Conservation (phyloP, 2,329 filamentous ascomycete genomes). For the Penicillium sp. region DNA sequence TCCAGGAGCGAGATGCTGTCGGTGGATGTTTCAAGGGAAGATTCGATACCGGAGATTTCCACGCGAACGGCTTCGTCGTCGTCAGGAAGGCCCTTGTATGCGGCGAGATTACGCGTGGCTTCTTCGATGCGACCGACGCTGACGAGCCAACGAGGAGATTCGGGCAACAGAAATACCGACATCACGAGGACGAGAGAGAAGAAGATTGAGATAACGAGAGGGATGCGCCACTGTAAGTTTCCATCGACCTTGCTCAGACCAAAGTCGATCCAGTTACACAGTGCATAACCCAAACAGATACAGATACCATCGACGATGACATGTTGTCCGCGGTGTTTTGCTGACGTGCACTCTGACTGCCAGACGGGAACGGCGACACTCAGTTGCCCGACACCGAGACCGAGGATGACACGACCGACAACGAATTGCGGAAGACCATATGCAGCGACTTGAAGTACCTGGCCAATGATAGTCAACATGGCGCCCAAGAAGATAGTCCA, state of each 20-base stretch:
- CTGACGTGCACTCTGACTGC: conserved; percentile 47
- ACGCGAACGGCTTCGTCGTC: conserved; percentile 40
- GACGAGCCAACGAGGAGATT: conserved; percentile 27
- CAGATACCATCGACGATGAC: conserved; percentile 48
- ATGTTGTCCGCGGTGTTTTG: conserved; percentile 45
- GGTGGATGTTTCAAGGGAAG: conserved; percentile 42
- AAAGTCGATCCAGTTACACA: conserved; percentile 34
- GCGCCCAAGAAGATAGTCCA: conserved; percentile 45
- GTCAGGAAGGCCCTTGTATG: conserved; percentile 42
- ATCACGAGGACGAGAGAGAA: conserved; percentile 22
- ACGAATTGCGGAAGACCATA: conserved; percentile 46
- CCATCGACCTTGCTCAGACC: conserved; percentile 17
- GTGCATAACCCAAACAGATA: conserved; percentile 30
- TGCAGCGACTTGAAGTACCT: conserved; percentile 42
- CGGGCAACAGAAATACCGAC: conserved; percentile 21
- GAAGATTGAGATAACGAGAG: conserved; percentile 21
- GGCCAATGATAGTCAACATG: conserved; percentile 44
- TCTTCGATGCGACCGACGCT: conserved; percentile 36
- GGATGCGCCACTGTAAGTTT: conserved; percentile 22
- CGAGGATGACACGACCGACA: conserved; percentile 47
- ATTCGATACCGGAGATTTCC: conserved; percentile 48
- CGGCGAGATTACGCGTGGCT: conserved; percentile 26
- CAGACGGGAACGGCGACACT: conserved; percentile 48
- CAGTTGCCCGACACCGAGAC: conserved; percentile 47
- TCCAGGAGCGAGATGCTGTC: conserved; percentile 48